phyloP scores from a whole-genome alignment of 345 rosid genomes.

The Combretum micranthum region DNA sequence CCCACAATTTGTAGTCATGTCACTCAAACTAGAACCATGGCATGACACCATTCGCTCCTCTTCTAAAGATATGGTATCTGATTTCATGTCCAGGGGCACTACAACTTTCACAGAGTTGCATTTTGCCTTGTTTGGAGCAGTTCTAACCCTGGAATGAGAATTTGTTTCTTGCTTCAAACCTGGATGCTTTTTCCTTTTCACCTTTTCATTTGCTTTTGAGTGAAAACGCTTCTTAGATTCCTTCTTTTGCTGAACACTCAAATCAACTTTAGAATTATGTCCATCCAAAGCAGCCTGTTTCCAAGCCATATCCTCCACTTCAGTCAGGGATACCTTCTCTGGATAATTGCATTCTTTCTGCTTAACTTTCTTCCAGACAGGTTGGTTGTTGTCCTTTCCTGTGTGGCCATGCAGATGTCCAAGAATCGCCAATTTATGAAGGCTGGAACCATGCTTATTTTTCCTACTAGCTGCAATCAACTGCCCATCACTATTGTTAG shows the following conservation, averaged over 20 bases:
- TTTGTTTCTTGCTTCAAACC: constrained; percentile 22
- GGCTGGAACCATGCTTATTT: constrained; percentile 21
- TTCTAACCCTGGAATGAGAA: constrained; percentile 16
- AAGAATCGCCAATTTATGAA: constrained; percentile 15
- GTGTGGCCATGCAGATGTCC: constrained; percentile 18
- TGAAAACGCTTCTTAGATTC: constrained; percentile 22
- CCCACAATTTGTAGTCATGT: background rate
- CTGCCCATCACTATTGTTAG: constrained; percentile 8
- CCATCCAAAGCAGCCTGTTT: constrained; percentile 11
- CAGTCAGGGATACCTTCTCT: no score
- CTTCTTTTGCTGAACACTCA: constrained; percentile 8
- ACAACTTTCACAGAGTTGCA: no score
- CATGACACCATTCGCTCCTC: no score
- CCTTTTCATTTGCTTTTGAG: constrained; percentile 22
- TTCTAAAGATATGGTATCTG: no score
- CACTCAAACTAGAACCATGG: no score
- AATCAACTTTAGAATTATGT: constrained; percentile 1
- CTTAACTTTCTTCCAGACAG: constrained; percentile 51
- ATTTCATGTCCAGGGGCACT: no score
- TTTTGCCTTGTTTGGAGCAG: constrained; percentile 20
- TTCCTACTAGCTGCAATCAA: constrained; percentile 16
- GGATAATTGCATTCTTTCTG: constrained; percentile 11
- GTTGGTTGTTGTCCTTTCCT: constrained; percentile 29
- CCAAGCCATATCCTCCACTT: constrained; percentile 4
- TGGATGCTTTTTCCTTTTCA: constrained; percentile 21